These are phyloP conservation scores for Rhodotorula paludigena DNA, from an alignment of 768 basidiomycete species.

Conservation along the genomic window DNA sequence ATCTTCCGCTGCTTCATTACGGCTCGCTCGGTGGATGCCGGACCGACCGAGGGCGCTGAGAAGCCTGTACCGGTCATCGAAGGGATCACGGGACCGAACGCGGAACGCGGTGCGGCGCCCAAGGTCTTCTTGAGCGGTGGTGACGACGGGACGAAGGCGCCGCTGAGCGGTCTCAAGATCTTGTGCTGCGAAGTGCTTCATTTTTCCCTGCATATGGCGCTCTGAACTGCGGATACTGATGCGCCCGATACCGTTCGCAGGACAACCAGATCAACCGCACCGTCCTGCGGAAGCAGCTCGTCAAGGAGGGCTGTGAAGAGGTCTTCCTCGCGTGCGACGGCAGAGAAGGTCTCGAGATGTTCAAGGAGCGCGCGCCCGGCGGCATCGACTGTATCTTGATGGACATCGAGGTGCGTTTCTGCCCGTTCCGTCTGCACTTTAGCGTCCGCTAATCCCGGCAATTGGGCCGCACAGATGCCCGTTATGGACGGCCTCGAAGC, in stretches of 20 bases:
- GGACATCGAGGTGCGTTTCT: slow-evolving; percentile 33
- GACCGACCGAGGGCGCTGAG: neutral
- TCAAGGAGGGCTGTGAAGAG: slow-evolving; percentile 17
- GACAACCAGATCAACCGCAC: slow-evolving; percentile 36
- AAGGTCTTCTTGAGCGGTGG: slow-evolving; percentile 22
- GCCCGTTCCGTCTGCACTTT: no score
- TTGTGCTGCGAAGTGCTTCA: slow-evolving; percentile 27
- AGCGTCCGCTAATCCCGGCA: neutral
- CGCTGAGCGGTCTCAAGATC: slow-evolving; percentile 5
- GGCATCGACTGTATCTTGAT: slow-evolving; percentile 34
- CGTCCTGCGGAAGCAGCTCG: slow-evolving; percentile 24
- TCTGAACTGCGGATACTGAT: neutral
- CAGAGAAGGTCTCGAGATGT: slow-evolving; percentile 12
- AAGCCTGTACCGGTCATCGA: slow-evolving; percentile 18
- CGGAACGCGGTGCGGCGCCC: slow-evolving; percentile 10
- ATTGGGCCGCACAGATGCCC: slow-evolving; percentile 23
- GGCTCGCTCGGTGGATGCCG: slow-evolving; percentile 27
- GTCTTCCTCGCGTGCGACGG: slow-evolving; percentile 30
- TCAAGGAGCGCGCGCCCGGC: neutral
- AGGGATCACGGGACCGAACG: slow-evolving; percentile 29
- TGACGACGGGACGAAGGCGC: no score
- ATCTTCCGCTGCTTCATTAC: slow-evolving; percentile 38
- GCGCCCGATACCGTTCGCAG: neutral
- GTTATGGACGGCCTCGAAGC: slow-evolving; percentile 39
- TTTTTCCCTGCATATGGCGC: rapidly evolving